Evolutionary conservation across 495 filamentous ascomycete genomes (phyloP), one percentile per base, ranked within the genome.

Genomic region (Podospora australis): DNA sequence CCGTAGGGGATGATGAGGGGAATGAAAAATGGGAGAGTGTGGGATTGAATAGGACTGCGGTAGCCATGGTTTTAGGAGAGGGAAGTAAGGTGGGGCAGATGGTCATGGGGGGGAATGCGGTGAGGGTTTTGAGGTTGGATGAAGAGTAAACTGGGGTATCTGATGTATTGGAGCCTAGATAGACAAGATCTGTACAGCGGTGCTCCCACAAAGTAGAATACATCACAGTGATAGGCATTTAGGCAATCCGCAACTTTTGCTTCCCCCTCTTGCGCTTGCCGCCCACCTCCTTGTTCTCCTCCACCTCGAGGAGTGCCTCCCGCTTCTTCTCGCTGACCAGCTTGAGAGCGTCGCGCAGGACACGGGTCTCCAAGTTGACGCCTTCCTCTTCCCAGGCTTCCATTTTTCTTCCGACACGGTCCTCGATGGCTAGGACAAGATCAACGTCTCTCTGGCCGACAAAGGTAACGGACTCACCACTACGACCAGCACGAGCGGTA

Each of bases 391-490:
- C 70, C 77, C 84, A 97, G 58, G 82, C 77, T 48, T 78, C 83
- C 82, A 97, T 86, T 70, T 87, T 76, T 43, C 69, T 54, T 6
- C 88, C 90, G 1, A 95, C 86, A 8, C 92, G 72, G 47, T 78
- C 70, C 70, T 99, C 92, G 50, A 97, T 96, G 6, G 86, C 87
- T 39, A 90, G 72, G 14, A 97, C 78, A 5, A 96, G 74, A 53
- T 85, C 77, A 2, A 96, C 88, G 63, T 97, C 92, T 48, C 90
- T 72, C 74, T 96, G 91, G 20, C 90, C 92, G 2, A 99, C 81
- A 48, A 99, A 77, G 11, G 89, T 96, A 13, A 96, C 81, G 2
- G 84, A 82, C 48, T 88, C 82, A 59, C 92, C 92, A 21, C 66
- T 70, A 35, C 86, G 76, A 0, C 94, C 92, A 6, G 92, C 92